phyloP scores from a whole-genome alignment of 371 early-diverging fungal species.

The Phascolomyces articulosus region DNA sequence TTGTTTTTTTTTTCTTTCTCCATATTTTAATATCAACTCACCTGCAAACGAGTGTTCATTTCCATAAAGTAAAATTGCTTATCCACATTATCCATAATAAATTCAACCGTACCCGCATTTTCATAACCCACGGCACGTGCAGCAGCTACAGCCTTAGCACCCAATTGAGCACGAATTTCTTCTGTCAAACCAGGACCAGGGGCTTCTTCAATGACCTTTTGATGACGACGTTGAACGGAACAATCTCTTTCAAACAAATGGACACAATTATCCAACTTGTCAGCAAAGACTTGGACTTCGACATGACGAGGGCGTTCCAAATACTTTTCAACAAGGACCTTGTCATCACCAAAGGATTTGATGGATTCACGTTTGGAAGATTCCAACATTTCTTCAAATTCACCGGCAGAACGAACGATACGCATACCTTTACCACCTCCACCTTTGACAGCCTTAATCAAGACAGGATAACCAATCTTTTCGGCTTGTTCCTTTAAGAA shows the following conservation, averaged over 20 bases:
- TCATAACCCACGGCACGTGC: slow-evolving; percentile 92
- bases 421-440: slow-evolving; percentile 97
- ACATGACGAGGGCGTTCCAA: slow-evolving; percentile 88
- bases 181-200: slow-evolving; percentile 74
- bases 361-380: slow-evolving; percentile 85
- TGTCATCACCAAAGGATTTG: slow-evolving; percentile 91
- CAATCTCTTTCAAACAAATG: slow-evolving; percentile 98
- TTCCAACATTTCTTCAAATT: slow-evolving; percentile 87
- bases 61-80: slow-evolving; percentile 97
- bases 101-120: slow-evolving; percentile 98
- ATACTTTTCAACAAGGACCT: slow-evolving; percentile 92
- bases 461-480: slow-evolving; percentile 90
- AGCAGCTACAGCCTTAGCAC: slow-evolving; percentile 91
- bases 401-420: slow-evolving; percentile 75
- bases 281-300: slow-evolving; percentile 97
- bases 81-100: slow-evolving; percentile 89
- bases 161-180: slow-evolving; percentile 77
- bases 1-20: too few species aligned
- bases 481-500: slow-evolving; percentile 78
- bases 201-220: slow-evolving; percentile 95
- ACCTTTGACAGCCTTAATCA: slow-evolving; percentile 96
- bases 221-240: slow-evolving; percentile 96
- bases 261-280: slow-evolving; percentile 85
- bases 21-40: too few species aligned
- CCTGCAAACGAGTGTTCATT: slow-evolving; percentile 95